Evolutionary conservation across 2,329 filamentous ascomycete species (phyloP).

Genomic region (Arthrobotrys sphaeroides): DNA sequence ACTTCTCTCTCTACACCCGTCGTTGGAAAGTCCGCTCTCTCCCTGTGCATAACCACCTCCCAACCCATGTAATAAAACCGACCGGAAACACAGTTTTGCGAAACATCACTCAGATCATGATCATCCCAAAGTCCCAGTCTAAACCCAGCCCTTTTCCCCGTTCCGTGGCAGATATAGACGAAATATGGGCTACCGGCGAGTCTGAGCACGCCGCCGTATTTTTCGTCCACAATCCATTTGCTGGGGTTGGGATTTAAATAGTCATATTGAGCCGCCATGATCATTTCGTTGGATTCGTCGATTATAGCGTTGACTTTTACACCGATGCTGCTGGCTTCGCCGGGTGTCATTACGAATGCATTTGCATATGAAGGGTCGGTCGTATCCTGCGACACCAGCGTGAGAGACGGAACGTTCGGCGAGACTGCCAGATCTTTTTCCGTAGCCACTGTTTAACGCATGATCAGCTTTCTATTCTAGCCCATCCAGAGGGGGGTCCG

Average conservation of each 20-base stretch:
- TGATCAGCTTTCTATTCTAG: too few relatives aligned
- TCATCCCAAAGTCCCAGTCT: slow-evolving; percentile 10
- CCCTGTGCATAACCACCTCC: not conserved
- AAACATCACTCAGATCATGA: not conserved
- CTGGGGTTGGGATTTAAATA: slow-evolving; percentile 4
- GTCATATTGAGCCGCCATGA: slow-evolving; percentile 16
- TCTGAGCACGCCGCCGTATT: not conserved
- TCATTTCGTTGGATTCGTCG: not conserved
- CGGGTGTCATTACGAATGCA: slow-evolving; percentile 23
- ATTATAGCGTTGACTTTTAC: slow-evolving; percentile 29
- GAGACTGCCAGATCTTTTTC: not conserved
- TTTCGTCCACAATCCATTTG: slow-evolving; percentile 23
- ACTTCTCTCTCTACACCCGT: slow-evolving; percentile 1
- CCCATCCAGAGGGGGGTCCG: too few relatives aligned
- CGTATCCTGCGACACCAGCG: slow-evolving; percentile 13
- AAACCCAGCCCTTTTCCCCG: slow-evolving; percentile 17
- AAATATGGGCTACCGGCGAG: slow-evolving; percentile 34
- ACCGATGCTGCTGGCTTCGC: not conserved
- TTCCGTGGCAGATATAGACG: slow-evolving; percentile 29
- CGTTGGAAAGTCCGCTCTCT: not conserved
- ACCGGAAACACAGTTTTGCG: slow-evolving; percentile 2
- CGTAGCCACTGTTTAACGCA: not conserved
- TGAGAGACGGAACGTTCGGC: not conserved
- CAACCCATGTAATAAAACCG: slow-evolving; percentile 37
- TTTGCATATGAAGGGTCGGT: not conserved